Base-by-base conservation (phyloP, 2,329 filamentous ascomycete genomes). In the Didymellaceae sp. region DNA sequence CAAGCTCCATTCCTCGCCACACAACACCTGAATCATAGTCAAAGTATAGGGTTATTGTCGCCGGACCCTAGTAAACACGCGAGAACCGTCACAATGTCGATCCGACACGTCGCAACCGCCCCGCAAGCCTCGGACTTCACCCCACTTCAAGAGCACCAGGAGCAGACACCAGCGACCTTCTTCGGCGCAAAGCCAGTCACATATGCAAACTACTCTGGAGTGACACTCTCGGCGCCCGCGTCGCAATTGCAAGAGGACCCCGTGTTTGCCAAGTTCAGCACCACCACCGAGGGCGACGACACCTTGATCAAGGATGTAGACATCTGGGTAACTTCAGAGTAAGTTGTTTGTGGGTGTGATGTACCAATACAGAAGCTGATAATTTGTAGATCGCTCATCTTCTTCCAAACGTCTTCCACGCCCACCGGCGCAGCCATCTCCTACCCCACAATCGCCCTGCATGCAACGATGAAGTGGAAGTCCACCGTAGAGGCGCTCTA, bases 401-500 rank as follows among this genome's bases (percentile, higher is more conserved):
- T 92, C 53, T 91, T 85, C 76, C 87, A 86, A 58, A 72, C 42
- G 14, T 38, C 76, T 10, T 70, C 79, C 3, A 80, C 78, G 10
- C 76, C 78, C 26, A 80, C 75, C 14, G 89, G 89, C 55, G 74
- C 90, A 34, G 80, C 84, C 31, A 88, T 92, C 58, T 84, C 87
- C 0, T 93, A 91, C 72, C 88, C 86, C 3, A 77, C 83, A 54
- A 89, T 93, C 68, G 86, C 86, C 17, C 85, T 92, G 13, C 89
- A 91, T 68, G 89, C 88, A 0, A 83, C 88, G 61, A 87, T 90
- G 72, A 82, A 84, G 47, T 77, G 82, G 63, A 63, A 70, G 38
- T 61, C 62, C 18, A 58, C 58, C 6, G 28, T 66, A 45, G 65
- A 71, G 45, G 69, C 67, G 4, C 66, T 74, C 13, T 70, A 68